Base-by-base conservation (phyloP, 208 protist species). In the Trypanosomatidae sp. region DNA sequence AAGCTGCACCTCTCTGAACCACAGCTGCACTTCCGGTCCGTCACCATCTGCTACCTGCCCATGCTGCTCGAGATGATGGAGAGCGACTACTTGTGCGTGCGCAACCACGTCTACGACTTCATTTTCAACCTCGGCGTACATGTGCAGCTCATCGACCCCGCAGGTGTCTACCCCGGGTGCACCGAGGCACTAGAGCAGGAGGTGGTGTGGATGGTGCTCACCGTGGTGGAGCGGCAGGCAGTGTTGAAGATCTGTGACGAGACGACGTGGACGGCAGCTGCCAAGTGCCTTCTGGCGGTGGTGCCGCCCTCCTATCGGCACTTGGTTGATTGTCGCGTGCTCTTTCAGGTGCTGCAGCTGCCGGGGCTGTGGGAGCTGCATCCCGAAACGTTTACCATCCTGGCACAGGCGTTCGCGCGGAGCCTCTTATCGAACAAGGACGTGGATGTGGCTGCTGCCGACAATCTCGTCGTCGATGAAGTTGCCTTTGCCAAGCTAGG, bases 41-140 rank as follows among this genome's bases (percentile, higher is more conserved):
- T 95, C 25, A 95, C 80, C 33, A 76, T 93, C n/a, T 93, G 87
- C 69, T 95, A 92, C 67, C 68, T 95, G 47, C 88, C 90, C 36
- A 90, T 84, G 67, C 76, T 95, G 44, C 87, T 95, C 44, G 78
- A 83, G 44, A 86, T 89, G 83, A 94, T 95, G 90, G 77, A 85
- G 69, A 94, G 86, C 73, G 90, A 93, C 65, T 97, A 97, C 73
- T 74, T 94, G 41, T 97, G 87, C 72, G 90, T 97, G 70, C 85
- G 89, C 69, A 87, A 87, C 58, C 90, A 97, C 73, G 93, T 97
- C 49, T 97, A 95, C 77, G 91, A 95, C 78, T 88, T 97, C 62
- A 55, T 97, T 3, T 53, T 95, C 13, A 95, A 88, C 53, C 79
- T 97, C 13, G 88, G 86, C 39, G 77, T 90, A 60, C 93, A 97